A percentile compares a stretch with the other conserved stretches of the same genome.
phyloP scores from a whole-genome alignment of 495 filamentous ascomycete genomes.

The Penicillium tannophilum region DNA sequence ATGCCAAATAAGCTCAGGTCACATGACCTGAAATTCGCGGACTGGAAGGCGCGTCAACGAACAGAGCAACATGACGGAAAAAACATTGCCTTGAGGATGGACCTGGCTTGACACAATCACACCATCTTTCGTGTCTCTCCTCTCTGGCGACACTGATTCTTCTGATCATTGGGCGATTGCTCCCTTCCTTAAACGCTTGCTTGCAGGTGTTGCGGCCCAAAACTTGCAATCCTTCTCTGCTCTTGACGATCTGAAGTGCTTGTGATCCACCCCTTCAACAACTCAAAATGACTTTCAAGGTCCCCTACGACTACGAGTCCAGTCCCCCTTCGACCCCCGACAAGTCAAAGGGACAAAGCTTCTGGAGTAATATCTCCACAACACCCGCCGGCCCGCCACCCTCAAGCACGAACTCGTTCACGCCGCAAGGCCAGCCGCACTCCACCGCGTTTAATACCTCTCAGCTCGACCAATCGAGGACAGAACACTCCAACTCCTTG shows the following conservation, averaged over 20 bases:
- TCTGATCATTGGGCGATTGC: conserved; percentile 6
- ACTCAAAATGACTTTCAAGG: conserved; percentile 42
- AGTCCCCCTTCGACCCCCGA: conserved; percentile 45
- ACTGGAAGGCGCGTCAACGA: conserved; percentile 15
- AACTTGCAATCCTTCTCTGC: conserved; percentile 18
- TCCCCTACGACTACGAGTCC: conserved; percentile 40
- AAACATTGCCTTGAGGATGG: conserved; percentile 15
- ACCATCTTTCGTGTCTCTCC: background rate
- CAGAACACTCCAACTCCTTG: conserved; percentile 40
- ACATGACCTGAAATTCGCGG: conserved; percentile 15
- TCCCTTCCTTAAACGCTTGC: conserved; percentile 1
- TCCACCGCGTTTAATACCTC: conserved; percentile 68
- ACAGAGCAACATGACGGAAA: conserved; percentile 6
- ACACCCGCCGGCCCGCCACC: conserved; percentile 79
- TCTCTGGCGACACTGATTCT: background rate
- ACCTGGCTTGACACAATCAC: conserved; percentile 1
- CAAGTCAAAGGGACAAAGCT: conserved; percentile 42
- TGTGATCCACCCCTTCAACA: conserved; percentile 16
- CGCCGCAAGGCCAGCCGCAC: conserved; percentile 69
- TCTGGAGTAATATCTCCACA: conserved; percentile 63
- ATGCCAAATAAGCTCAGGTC: background rate
- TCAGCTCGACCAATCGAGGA: conserved; percentile 47
- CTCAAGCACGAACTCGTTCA: conserved; percentile 68
- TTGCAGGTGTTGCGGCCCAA: conserved; percentile 32
- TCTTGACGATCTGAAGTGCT: conserved; percentile 14